These are phyloP conservation scores for Solanum verrucosum DNA, from an alignment of 257 asterid species.

Conservation along the genomic window DNA sequence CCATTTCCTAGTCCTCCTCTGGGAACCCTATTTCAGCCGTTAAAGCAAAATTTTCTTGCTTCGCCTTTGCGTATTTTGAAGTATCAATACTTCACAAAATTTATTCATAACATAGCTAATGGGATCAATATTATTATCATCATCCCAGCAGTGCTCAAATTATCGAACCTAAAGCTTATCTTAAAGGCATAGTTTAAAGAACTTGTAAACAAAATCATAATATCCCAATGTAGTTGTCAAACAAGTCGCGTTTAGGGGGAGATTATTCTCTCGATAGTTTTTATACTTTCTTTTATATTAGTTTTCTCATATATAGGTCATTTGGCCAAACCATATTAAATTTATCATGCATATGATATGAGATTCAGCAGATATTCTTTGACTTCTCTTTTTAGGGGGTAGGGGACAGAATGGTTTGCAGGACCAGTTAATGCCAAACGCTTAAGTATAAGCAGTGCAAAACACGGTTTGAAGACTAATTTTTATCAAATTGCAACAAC, in stretches of 20 bases:
- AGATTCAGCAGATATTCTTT: not conserved
- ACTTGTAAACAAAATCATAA: not conserved
- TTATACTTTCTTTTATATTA: not conserved
- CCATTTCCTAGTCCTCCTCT: not conserved
- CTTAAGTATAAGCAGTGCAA: not conserved
- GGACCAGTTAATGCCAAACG: not conserved
- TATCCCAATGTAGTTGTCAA: not conserved
- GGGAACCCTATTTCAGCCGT: not conserved
- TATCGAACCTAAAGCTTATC: not conserved
- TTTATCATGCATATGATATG: not conserved
- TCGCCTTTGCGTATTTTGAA: not conserved
- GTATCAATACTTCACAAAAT: not conserved
- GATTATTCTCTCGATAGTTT: not conserved
- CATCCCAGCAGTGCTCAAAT: not conserved
- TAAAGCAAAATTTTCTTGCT: not conserved
- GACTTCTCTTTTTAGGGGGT: not conserved
- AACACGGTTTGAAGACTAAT: not conserved
- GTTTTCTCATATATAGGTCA: not conserved
- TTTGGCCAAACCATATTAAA: not conserved
- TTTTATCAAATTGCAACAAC: not conserved
- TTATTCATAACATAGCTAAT: not conserved
- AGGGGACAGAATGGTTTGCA: not conserved
- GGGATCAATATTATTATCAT: not conserved
- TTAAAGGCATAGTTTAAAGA: not conserved
- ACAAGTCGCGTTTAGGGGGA: not conserved